Evolutionary conservation across 75 land plant genomes (phyloP), one percentile per base, ranked within the genome.

Genomic region (Larix kaempferi): DNA sequence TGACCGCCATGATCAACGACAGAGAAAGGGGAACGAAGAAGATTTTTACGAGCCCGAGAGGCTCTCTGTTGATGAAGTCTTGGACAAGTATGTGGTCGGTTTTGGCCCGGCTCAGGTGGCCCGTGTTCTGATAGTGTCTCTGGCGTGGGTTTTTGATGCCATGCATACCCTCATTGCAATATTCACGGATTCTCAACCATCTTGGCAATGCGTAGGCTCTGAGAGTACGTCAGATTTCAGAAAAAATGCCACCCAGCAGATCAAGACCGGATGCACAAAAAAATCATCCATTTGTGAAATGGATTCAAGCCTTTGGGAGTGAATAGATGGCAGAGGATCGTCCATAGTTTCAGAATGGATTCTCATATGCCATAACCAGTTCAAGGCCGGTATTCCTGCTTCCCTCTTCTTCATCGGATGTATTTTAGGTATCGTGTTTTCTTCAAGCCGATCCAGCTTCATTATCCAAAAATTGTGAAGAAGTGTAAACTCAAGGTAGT

Each of bases 311-410:
- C 16, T 17, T 10, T 80, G 81, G 81, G 80, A 80, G 29, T 76
- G 80, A 63, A 33, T 74, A 5, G 29, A 54, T 33, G 76, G 59
- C 1, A 74, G 54, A 10, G 85, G 82, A 1, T 33, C 78, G 58
- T 94, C 93, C 52, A 90, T 89, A 12, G 95, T 86, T 78, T 82
- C 91, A 4, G 87, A 94, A 77, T 94, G 95, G 95, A 82, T 72
- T 64, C 22, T 81, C 82, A 22, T 60, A 0, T 23, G 62, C 59
- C 87, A 95, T 59, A 89, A 81, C 3, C 71, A 10, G 11, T 49
- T 49, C 54, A 49, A 49, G 54, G 83, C 86, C 5, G 95, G 97
- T 0, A 59, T 94, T 37, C 91, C 80, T n/a, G 22, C 61, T 23
- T 75, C 71, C 64, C 84, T 92, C 25, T 88, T 86, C 2, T 73